These are phyloP conservation scores for Hibiscus syriacus DNA, from an alignment of 345 rosid species.

Conservation along the genomic window DNA sequence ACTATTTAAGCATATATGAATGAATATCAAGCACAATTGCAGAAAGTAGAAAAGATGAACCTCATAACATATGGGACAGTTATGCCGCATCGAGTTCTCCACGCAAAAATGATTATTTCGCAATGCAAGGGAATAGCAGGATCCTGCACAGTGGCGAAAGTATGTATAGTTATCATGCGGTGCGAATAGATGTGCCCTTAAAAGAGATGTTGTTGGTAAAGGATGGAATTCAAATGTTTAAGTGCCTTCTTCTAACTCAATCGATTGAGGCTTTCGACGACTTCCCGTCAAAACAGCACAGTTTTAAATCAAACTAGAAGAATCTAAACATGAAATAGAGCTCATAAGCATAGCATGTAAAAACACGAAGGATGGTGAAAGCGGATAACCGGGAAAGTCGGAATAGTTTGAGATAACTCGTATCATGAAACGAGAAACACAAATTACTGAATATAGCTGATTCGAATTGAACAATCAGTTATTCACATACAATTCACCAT, in stretches of 20 bases:
- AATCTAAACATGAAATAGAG: not conserved
- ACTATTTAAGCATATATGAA: constrained; percentile 4
- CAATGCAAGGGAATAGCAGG: constrained; percentile 64
- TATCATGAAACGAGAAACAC: not conserved
- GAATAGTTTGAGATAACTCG: not conserved
- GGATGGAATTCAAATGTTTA: not conserved
- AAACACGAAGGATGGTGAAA: not conserved
- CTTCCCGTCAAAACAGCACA: not conserved
- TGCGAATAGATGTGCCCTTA: not conserved
- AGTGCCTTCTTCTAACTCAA: not conserved
- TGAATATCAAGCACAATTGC: not conserved
- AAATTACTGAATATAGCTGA: not conserved
- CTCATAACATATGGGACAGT: constrained; percentile 97
- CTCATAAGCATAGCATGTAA: not conserved
- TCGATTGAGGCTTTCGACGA: not conserved
- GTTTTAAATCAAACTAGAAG: not conserved
- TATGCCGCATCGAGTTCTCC: constrained; percentile 96
- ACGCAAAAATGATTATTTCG: constrained; percentile 76
- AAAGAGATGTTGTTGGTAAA: not conserved
- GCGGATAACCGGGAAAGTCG: not conserved
- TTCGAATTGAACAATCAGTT: not conserved
- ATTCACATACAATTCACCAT: not conserved
- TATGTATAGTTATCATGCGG: not conserved
- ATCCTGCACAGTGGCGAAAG: constrained; percentile 34
- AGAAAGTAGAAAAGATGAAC: constrained; percentile 25